Percentiles rank a stretch among this genome's conserved stretches.
Conservation (phyloP, 208 protist species). For the Leishmania amazonensis region DNA sequence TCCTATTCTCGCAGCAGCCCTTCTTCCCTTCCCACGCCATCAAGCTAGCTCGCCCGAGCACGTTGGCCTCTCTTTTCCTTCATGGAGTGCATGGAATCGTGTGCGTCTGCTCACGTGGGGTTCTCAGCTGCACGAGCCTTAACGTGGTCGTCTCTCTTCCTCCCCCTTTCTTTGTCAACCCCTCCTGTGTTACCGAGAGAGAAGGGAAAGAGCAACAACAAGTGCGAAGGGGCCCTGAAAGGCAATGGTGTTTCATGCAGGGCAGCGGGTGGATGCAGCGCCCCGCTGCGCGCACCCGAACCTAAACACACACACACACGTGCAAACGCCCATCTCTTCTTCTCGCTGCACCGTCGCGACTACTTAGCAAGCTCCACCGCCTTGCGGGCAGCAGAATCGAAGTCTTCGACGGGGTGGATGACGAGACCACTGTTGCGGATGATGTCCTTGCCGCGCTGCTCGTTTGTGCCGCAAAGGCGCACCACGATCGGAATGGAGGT, state of each 20-base stretch:
- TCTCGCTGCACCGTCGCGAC: neutral
- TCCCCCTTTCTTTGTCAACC: neutral
- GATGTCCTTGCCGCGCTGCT: constrained; percentile 94
- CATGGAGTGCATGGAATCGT: neutral
- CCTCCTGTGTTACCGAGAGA: neutral
- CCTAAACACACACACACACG: neutral
- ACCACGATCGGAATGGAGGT: constrained; percentile 95
- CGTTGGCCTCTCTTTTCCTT: neutral
- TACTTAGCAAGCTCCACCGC: constrained; percentile 67
- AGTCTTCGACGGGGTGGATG: constrained; percentile 82
- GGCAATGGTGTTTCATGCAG: neutral
- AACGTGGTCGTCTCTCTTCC: neutral
- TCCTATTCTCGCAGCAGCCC: neutral
- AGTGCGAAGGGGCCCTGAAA: neutral
- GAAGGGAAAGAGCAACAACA: neutral
- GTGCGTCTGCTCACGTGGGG: neutral
- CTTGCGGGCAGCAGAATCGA: constrained; percentile 82
- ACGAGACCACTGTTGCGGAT: constrained; percentile 87
- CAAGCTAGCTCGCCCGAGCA: neutral
- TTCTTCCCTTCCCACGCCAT: neutral
- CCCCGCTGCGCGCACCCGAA: neutral
- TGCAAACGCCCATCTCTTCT: neutral
- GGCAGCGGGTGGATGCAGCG: neutral
- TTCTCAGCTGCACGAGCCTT: neutral
- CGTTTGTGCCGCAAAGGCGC: constrained; percentile 96